These are phyloP conservation scores for Geranomyces michiganensis DNA, from an alignment of 192 early-diverging fungal species.

Conservation along the genomic window DNA sequence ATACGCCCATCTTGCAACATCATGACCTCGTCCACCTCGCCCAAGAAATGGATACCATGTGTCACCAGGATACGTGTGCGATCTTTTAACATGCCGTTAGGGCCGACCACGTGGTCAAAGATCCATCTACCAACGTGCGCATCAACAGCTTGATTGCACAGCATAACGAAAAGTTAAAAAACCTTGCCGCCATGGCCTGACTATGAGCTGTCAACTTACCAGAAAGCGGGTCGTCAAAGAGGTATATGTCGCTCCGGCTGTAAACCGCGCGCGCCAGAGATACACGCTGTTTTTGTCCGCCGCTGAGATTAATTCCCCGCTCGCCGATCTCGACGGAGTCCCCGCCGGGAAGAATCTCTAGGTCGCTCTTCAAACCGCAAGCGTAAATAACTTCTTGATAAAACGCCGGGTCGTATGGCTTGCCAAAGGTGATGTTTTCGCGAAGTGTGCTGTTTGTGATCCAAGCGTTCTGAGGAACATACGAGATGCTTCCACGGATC, in stretches of 20 bases:
- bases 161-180: no score
- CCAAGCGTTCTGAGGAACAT: slow-evolving; percentile 87
- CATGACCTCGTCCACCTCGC: slow-evolving; percentile 66
- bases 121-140: slow-evolving; percentile 78
- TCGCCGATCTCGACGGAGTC: slow-evolving; percentile 87
- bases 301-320: slow-evolving; percentile 58
- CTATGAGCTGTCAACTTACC: no score
- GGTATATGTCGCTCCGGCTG: slow-evolving; percentile 83
- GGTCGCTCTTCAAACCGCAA: slow-evolving; percentile 87
- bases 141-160: slow-evolving; percentile 53
- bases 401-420: slow-evolving; percentile 70
- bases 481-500: slow-evolving; percentile 72
- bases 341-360: slow-evolving; percentile 81
- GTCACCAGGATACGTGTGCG: slow-evolving; percentile 81
- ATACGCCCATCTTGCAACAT: slow-evolving; percentile 76
- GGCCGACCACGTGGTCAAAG: slow-evolving; percentile 87
- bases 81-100: slow-evolving; percentile 75
- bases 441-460: slow-evolving; percentile 91
- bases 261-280: slow-evolving; percentile 80
- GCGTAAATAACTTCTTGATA: slow-evolving; percentile 78
- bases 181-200: slow-evolving; percentile 24
- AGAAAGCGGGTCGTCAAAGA: slow-evolving; percentile 60
- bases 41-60: slow-evolving; percentile 71
- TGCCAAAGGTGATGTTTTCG: slow-evolving; percentile 92
- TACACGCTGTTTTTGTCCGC: slow-evolving; percentile 59